Evolutionary conservation across 2,329 filamentous ascomycete species (phyloP).

Genomic region (Plectosphaerella cucumerina): DNA sequence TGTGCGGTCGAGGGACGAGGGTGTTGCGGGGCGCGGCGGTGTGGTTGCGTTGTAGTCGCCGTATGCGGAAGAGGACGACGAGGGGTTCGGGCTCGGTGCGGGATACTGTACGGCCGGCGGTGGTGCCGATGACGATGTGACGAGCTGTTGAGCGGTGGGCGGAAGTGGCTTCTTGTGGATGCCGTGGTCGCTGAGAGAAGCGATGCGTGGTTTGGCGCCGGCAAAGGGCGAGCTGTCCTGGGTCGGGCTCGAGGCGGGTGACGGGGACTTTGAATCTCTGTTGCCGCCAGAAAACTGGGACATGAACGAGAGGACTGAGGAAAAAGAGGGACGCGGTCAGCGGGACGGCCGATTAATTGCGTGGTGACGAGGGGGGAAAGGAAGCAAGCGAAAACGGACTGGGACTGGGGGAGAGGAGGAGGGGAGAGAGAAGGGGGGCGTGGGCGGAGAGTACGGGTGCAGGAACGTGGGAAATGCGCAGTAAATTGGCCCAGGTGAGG

Average conservation of each 20-base stretch:
- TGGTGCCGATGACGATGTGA: not conserved
- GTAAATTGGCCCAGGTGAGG: not conserved
- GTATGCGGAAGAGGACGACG: slow-evolving; percentile 31
- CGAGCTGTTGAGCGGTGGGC: slow-evolving; percentile 4
- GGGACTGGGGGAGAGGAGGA: not conserved
- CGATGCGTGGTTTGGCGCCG: slow-evolving; percentile 9
- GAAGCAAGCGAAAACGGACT: not conserved
- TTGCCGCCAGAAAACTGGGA: slow-evolving; percentile 63
- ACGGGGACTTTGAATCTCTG: slow-evolving; percentile 35
- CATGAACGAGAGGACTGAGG: slow-evolving; percentile 81
- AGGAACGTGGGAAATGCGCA: not conserved
- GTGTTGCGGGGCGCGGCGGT: slow-evolving; percentile 30
- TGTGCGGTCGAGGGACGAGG: slow-evolving; percentile 15
- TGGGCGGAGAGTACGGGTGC: not conserved
- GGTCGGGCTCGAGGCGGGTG: slow-evolving; percentile 40
- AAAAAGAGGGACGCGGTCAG: slow-evolving; percentile 8
- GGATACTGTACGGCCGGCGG: not conserved
- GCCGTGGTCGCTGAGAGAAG: not conserved
- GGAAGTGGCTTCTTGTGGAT: not conserved
- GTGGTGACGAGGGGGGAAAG: slow-evolving; percentile 6
- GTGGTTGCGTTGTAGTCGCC: slow-evolving; percentile 4
- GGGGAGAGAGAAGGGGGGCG: slow-evolving; percentile 1
- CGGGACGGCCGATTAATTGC: slow-evolving; percentile 12
- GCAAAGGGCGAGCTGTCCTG: slow-evolving; percentile 22
- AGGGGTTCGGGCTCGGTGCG: slow-evolving; percentile 18